Conservation (phyloP, 2,329 filamentous ascomycete genomes). For the Cladophialophora psammophila region DNA sequence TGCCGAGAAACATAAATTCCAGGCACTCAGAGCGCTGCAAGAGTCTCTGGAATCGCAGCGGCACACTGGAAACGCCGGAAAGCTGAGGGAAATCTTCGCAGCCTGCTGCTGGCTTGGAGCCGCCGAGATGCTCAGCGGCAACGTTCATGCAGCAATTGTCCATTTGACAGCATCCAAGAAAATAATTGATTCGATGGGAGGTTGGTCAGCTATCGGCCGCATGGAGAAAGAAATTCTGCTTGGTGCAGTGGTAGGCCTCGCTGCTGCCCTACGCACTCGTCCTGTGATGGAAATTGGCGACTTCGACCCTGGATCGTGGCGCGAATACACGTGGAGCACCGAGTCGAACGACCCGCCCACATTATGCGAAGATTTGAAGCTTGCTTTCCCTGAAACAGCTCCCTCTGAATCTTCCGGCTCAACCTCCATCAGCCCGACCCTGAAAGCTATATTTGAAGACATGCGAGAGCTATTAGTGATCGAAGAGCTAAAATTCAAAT, state of each 20-base stretch:
- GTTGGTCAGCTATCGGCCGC: constrained; percentile 8
- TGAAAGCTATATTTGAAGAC: constrained; percentile 10
- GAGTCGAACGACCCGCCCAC: not conserved
- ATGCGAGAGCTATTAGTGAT: constrained; percentile 11
- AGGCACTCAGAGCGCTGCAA: constrained; percentile 9
- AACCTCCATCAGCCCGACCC: not conserved
- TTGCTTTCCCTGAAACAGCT: constrained; percentile 1
- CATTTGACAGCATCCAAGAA: constrained; percentile 14
- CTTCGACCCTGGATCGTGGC: constrained; percentile 15
- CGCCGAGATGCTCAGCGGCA: constrained; percentile 15
- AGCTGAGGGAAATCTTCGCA: not conserved
- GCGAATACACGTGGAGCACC: not conserved
- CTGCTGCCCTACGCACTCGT: constrained; percentile 8
- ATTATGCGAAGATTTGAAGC: not conserved
- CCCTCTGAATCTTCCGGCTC: not conserved
- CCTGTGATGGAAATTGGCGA: constrained; percentile 17
- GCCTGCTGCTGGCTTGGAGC: constrained; percentile 10
- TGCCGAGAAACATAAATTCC: constrained; percentile 19
- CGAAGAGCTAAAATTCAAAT: constrained; percentile 19
- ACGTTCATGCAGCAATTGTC: constrained; percentile 13
- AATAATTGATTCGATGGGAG: constrained; percentile 14
- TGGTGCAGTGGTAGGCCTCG: constrained; percentile 8
- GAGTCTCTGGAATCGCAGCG: constrained; percentile 6
- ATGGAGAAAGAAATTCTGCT: constrained; percentile 18
- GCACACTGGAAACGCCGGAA: not conserved